Percentiles rank a stretch among this genome's conserved stretches.
Conservation (phyloP, 2,329 filamentous ascomycete genomes). For the Aspergillus versicolor region DNA sequence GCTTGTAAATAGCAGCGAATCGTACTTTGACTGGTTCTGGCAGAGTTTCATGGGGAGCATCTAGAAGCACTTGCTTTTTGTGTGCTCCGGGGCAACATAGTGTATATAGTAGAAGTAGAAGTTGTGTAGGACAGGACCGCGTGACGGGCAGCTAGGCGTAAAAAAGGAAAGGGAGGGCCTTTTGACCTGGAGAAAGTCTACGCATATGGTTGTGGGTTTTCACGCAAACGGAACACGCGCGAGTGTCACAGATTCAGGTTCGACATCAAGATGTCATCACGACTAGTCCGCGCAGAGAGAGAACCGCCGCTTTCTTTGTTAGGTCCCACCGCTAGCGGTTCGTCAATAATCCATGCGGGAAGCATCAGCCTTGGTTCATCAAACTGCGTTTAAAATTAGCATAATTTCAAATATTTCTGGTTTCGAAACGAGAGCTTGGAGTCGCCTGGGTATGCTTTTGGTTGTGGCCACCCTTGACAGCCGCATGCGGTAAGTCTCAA, state of each 20-base stretch:
- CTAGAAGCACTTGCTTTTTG: slow-evolving; percentile 14
- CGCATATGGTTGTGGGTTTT: slow-evolving; percentile 13
- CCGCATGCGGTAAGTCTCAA: slow-evolving; percentile 8
- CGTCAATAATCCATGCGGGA: not conserved
- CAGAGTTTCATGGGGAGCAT: slow-evolving; percentile 17
- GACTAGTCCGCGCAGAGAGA: slow-evolving; percentile 26
- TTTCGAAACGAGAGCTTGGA: not conserved
- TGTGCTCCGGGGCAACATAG: slow-evolving; percentile 22
- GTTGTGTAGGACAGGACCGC: slow-evolving; percentile 20
- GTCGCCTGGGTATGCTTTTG: not conserved
- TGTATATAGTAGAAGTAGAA: slow-evolving; percentile 24
- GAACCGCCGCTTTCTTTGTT: slow-evolving; percentile 4
- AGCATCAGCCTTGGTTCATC: not conserved
- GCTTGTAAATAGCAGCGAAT: slow-evolving; percentile 12
- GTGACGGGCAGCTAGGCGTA: slow-evolving; percentile 24
- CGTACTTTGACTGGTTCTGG: slow-evolving; percentile 5
- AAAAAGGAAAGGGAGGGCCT: slow-evolving; percentile 20
- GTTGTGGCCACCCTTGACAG: not conserved
- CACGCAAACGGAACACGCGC: slow-evolving; percentile 30
- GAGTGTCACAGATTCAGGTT: slow-evolving; percentile 26
- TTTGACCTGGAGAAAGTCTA: slow-evolving; percentile 31
- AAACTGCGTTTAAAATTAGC: not conserved
- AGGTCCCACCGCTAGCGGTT: not conserved
- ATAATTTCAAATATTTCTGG: not conserved
- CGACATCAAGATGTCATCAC: slow-evolving; percentile 25